Conservation (phyloP, 306 rosid genomes). For the Cucurbita pepo region DNA sequence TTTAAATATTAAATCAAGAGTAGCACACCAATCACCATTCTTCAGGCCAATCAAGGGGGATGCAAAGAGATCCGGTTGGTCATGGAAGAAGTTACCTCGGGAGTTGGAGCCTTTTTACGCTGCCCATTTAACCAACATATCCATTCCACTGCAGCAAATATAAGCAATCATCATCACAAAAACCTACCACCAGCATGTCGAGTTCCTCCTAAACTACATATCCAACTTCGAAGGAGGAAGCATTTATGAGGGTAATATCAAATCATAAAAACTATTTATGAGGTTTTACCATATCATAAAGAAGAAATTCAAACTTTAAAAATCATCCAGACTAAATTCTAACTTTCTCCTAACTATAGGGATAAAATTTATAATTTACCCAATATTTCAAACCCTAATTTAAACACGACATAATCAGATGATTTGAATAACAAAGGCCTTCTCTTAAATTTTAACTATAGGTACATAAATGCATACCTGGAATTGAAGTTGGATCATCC, state of each 20-base stretch:
- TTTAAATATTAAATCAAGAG: neutral
- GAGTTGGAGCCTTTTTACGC: slow-evolving; percentile 88
- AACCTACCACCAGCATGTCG: neutral
- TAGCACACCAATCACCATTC: neutral
- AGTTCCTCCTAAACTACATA: neutral
- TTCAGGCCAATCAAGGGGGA: neutral
- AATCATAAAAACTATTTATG: too few species aligned
- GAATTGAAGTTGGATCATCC: slow-evolving; percentile 77
- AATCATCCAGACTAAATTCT: too few species aligned
- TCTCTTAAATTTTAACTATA: neutral
- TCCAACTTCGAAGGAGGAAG: neutral
- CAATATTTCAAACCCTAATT: neutral
- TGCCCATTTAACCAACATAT: slow-evolving; percentile 96
- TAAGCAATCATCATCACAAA: slow-evolving; percentile 7
- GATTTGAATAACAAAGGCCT: neutral
- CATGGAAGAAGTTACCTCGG: slow-evolving; percentile 37
- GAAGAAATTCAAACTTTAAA: too few species aligned
- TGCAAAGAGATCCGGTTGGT: neutral
- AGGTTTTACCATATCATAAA: too few species aligned
- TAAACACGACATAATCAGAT: neutral
- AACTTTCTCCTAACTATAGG: too few species aligned
- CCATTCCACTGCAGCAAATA: slow-evolving; percentile 73
- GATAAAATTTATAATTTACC: too few species aligned
- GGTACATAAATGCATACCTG: slow-evolving; percentile 37
- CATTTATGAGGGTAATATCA: too few species aligned